phyloP scores from a whole-genome alignment of 345 rosid species.

The Psidium guajava region DNA sequence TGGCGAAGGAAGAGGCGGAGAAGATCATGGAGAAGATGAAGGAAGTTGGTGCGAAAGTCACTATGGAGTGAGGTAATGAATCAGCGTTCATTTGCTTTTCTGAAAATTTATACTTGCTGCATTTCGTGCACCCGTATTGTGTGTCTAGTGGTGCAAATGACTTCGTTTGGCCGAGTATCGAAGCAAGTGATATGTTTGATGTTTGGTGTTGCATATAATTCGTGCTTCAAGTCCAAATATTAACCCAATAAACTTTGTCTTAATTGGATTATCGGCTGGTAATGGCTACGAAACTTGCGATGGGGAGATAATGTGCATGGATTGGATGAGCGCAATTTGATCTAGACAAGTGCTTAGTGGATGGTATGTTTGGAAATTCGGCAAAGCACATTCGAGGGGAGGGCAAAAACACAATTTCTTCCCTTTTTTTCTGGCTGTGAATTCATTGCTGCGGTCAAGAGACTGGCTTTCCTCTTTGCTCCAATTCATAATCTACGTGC shows the following conservation, averaged over 20 bases:
- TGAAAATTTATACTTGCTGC: neutral
- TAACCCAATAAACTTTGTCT: neutral
- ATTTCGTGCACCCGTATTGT: neutral
- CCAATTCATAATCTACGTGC: neutral
- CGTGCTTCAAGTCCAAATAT: neutral
- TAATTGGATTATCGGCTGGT: neutral
- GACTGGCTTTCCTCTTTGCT: neutral
- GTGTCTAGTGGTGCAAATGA: neutral
- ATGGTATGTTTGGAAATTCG: neutral
- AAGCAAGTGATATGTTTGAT: neutral
- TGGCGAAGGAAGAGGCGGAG: constrained; percentile 84
- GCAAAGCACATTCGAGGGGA: neutral
- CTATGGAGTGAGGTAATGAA: constrained; percentile 58
- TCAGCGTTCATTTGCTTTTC: neutral
- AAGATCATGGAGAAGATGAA: constrained; percentile 73
- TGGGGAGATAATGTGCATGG: neutral
- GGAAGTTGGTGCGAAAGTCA: constrained; percentile 75
- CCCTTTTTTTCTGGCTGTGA: neutral
- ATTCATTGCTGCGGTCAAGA: neutral
- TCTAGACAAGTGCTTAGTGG: neutral
- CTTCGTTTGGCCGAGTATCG: neutral
- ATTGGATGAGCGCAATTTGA: neutral
- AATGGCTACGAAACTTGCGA: neutral
- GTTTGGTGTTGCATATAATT: neutral
- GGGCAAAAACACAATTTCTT: neutral